Evolutionary conservation across 164 flowering plant species (phyloP), one percentile per base, ranked within the genome.

Genomic region (Umbilicus rupestris): DNA sequence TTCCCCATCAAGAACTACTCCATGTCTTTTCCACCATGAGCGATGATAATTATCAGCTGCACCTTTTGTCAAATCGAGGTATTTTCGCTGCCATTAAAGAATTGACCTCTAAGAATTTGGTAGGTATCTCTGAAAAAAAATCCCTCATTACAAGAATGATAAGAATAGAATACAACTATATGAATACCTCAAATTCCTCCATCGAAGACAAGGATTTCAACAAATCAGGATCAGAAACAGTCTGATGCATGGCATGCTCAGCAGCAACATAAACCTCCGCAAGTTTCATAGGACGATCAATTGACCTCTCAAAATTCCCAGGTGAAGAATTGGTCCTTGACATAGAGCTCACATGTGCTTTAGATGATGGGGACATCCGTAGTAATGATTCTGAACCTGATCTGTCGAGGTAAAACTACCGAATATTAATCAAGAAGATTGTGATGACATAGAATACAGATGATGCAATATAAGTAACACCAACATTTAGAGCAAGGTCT

Each of bases 1-100:
- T 80, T 92, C 99, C 63, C 99, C 99, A 77, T 95, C 97, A 72
- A 95, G 96, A 59, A 88, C 96, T 76, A 95, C 99, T 60, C 96
- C 97, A 69, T 95, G 97, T 69, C 99, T 78, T 83, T 87, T 89
- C 99, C 99, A 88, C 99, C 97, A 95, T 57, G 99, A 95, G 47
- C 78, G 85, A 77, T 95, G 96, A 66, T 91, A 95, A 77, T 89
- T 88, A 44, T 89, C 84, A 71, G 97, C 97, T 74, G 97, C 99
- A 73, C 97, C 97, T 83, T 89, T 89, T 12, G 96, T 87, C 64
- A 95, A 79, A 71, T 88, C 92, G 73, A 91, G 79, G 79, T 89
- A 95, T 62, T 88, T 95, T 80, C 83, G 67, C 97, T 95, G 86
- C 71, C 71, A 52, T 52, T 26, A 24, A 52, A 24, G 3, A 24